Evolutionary conservation across 441 rosid genomes (phyloP), one percentile per base, ranked within the genome.

Genomic region (Adansonia madagascariensis): DNA sequence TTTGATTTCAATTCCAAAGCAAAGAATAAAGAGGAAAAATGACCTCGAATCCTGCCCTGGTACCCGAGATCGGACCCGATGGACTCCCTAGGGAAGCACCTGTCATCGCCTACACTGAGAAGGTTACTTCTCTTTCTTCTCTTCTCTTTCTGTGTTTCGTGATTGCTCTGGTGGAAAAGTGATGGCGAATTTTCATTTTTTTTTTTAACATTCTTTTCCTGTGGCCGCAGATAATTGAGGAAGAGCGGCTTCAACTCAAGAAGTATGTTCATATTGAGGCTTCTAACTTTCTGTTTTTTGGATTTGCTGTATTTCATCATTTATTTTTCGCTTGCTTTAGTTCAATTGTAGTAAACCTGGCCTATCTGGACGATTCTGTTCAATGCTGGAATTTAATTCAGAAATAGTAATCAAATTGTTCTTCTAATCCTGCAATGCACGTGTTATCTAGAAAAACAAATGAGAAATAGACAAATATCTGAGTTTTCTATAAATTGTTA

Each of bases 81-180:
- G 98, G 98, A 71, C 86, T 95, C 77, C 76, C 95, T 14, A 79
- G 90, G 74, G 98, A 96, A 89, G 87, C 95, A 47, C 92, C 94
- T 15, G 88, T 92, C 81, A 89, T 96, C 84, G 89, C 94, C 82
- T 96, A 94, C 82, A 96, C 98, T 12, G 98, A 94, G 87, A 89
- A 87, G 97, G 98, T 92, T 59, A 73, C 14, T 75, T 61, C 10
- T 44, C 35, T 20, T 53, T 39, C n/a, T 79, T 27, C 47, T 68
- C 39, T 35, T 67, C 27, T n/a, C 20, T 69, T 6, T 24, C 22
- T 61, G 56, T 68, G 17, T 27, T 68, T 57, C 68, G 50, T 75
- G 43, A 56, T 27, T 44, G 15, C 6, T n/a, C 63, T 6, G 60
- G 24, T 56, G 49, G 64, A 57, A 75, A 77, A 62, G 76, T 70